Evolutionary conservation across 371 early-diverging fungal genomes (phyloP).

Genomic region (Batrachochytrium dendrobatidis): DNA sequence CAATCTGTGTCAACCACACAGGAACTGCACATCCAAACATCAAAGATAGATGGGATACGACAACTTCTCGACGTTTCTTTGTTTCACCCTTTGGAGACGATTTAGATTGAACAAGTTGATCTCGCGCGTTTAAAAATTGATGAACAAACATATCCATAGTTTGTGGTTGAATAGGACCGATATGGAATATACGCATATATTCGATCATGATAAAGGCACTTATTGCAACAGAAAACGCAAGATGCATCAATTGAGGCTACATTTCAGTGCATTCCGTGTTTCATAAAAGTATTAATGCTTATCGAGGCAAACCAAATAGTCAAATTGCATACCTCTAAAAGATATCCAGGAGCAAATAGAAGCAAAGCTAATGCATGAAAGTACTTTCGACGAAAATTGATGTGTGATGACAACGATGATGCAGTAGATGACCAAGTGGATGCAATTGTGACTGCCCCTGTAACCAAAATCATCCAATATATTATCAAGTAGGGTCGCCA

Average conservation of each 20-base stretch:
- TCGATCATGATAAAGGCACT: slow-evolving; percentile 66
- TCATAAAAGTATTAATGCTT: neutral
- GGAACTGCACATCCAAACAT: slow-evolving; percentile 84
- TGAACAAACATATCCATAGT: slow-evolving; percentile 61
- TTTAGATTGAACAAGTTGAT: too few relatives aligned
- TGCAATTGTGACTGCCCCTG: slow-evolving; percentile 51
- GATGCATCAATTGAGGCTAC: slow-evolving; percentile 65
- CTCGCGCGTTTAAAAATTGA: slow-evolving; percentile 74
- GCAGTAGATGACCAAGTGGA: slow-evolving; percentile 20
- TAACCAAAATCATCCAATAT: slow-evolving; percentile 53
- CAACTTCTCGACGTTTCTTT: slow-evolving; percentile 60
- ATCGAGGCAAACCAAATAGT: too few relatives aligned
- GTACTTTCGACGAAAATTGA: slow-evolving; percentile 61
- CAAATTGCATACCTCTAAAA: slow-evolving; percentile 58
- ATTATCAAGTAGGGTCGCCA: slow-evolving; percentile 43
- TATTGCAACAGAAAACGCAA: slow-evolving; percentile 76
- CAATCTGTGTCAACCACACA: slow-evolving; percentile 69
- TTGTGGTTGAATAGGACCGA: slow-evolving; percentile 65
- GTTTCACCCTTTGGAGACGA: too few relatives aligned
- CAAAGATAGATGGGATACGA: slow-evolving; percentile 84
- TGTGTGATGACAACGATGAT: neutral
- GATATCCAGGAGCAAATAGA: slow-evolving; percentile 79
- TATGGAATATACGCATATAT: slow-evolving; percentile 65
- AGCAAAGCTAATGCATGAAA: slow-evolving; percentile 77
- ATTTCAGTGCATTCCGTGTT: too few relatives aligned